Percentiles rank a stretch among this genome's conserved stretches.
Evolutionary conservation across 768 basidiomycete genomes (phyloP).

Genomic region (Coprinellus micaceus): DNA sequence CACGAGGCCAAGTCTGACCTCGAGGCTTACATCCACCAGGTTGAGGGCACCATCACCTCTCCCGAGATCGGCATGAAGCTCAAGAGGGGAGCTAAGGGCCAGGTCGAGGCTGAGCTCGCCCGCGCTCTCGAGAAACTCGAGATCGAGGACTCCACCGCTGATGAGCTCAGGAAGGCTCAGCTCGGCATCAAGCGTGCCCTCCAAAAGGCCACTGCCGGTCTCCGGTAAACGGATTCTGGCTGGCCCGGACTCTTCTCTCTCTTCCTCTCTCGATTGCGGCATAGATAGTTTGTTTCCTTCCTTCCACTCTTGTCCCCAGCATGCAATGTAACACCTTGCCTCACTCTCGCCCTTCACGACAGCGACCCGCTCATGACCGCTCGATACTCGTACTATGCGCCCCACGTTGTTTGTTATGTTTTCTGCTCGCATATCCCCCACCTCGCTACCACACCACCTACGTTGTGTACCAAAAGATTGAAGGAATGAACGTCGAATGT

Average conservation of each 20-base stretch:
- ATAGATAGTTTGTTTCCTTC: constrained; percentile 17
- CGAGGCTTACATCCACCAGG: constrained; percentile 96
- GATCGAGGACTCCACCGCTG: constrained; percentile 89
- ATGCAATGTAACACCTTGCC: constrained; percentile 25
- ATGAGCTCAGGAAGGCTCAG: constrained; percentile 95
- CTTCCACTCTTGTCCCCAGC: constrained; percentile 15
- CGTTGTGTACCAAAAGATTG: too few relatives aligned
- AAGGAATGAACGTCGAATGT: too few relatives aligned
- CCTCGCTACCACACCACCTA: too few relatives aligned
- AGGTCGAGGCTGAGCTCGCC: constrained; percentile 96
- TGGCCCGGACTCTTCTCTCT: constrained; percentile 8
- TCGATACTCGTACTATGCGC: neutral
- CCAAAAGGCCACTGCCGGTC: constrained; percentile 93
- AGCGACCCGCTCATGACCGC: neutral
- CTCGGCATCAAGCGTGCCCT: constrained; percentile 93
- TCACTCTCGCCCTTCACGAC: constrained; percentile 20
- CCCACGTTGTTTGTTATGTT: neutral
- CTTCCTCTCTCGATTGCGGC: constrained; percentile 14
- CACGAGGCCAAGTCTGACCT: constrained; percentile 99
- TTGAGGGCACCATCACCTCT: constrained; percentile 92
- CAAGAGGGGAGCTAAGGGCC: constrained; percentile 92
- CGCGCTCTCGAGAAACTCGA: constrained; percentile 98
- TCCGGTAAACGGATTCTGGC: constrained; percentile 52
- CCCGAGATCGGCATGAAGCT: constrained; percentile 98
- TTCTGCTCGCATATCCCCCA: too few relatives aligned